Evolutionary conservation across 352 stramenopile genomes (phyloP).

Genomic region (Globisporangium acanthophoron): DNA sequence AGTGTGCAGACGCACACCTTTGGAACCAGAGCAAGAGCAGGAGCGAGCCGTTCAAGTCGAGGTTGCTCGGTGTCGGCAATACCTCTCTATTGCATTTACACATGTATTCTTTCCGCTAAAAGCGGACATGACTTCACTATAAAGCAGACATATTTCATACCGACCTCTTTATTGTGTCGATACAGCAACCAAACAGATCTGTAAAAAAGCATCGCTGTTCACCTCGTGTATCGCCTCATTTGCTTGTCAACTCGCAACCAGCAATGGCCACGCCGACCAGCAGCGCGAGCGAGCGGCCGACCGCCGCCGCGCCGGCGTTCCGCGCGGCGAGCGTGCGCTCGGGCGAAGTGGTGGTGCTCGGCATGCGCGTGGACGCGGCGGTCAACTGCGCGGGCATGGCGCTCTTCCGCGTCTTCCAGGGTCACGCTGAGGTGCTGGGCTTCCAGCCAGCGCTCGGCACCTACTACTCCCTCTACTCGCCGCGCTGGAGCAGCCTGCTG

Average conservation of each 20-base stretch:
- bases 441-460: constrained; percentile 58
- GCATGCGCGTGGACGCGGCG: constrained; percentile 36
- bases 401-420: constrained; percentile 78
- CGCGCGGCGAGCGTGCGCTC: constrained; percentile 42
- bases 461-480: constrained; percentile 80
- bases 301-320: constrained; percentile 17
- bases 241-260: neutral
- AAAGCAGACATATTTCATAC: too few species aligned
- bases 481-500: constrained; percentile 75
- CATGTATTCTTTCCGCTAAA: too few species aligned
- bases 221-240: too few species aligned
- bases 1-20: too few species aligned
- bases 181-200: too few species aligned
- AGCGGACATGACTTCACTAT: too few species aligned
- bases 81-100: too few species aligned
- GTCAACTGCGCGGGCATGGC: constrained; percentile 73
- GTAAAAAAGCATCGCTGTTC: too few species aligned
- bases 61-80: too few species aligned
- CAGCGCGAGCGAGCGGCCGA: neutral
- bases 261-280: neutral
- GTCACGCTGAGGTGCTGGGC: constrained; percentile 61
- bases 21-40: too few species aligned
- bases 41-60: too few species aligned
- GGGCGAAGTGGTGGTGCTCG: constrained; percentile 60
- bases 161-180: too few species aligned